Evolutionary conservation across 495 filamentous ascomycete genomes (phyloP).

Genomic region (Parmelia sp.): DNA sequence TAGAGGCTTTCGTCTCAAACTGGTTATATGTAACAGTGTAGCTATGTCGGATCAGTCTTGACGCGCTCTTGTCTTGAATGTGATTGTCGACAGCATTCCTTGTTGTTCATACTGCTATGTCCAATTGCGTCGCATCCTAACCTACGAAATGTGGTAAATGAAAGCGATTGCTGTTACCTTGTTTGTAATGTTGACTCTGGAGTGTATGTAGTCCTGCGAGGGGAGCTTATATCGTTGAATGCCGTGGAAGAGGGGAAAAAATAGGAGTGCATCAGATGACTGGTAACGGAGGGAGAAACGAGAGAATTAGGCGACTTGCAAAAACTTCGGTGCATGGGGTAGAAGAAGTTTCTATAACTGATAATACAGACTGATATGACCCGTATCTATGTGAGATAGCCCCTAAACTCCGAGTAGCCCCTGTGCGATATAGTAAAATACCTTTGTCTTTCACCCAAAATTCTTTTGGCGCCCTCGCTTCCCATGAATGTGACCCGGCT

Average conservation of each 20-base stretch:
- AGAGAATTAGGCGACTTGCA: neutral
- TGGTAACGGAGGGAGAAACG: neutral
- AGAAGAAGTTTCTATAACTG: constrained; percentile 10
- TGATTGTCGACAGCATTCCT: too few species aligned
- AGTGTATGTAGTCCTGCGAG: neutral
- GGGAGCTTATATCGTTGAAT: neutral
- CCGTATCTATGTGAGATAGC: neutral
- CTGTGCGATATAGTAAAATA: constrained; percentile 4
- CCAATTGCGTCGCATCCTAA: neutral
- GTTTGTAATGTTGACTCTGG: neutral
- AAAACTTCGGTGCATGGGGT: neutral
- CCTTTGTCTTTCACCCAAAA: neutral
- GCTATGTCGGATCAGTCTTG: neutral
- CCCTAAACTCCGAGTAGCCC: neutral
- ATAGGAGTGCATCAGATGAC: neutral
- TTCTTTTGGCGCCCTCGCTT: neutral
- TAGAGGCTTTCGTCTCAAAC: too few species aligned
- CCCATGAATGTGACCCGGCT: neutral
- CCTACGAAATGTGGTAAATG: neutral
- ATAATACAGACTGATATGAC: neutral
- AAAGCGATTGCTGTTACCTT: neutral
- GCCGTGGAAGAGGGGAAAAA: neutral
- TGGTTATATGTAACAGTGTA: too few species aligned
- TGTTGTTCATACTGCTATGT: neutral
- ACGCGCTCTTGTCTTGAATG: neutral